Evolutionary conservation across 1,284 basidiomycete species (phyloP), one percentile per base, ranked within the genome.

Genomic region (Fereydounia khargensis): DNA sequence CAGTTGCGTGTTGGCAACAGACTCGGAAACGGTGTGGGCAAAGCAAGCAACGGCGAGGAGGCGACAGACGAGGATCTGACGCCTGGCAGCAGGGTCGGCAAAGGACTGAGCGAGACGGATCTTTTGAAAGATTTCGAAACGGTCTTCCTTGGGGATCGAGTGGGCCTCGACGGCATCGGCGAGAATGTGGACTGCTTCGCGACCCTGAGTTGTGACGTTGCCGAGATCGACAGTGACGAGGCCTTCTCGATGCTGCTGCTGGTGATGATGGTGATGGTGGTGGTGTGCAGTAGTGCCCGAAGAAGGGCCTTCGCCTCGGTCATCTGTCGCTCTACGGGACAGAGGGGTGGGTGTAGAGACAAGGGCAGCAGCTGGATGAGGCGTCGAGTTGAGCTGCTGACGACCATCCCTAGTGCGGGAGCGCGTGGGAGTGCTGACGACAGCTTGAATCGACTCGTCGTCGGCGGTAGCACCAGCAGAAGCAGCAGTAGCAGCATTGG

Each of bases 11-110:
- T 85, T 82, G 4, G 88, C 88, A 68, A 85, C 83, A 22, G 81
- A 81, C 76, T 98, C 94, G 42, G 44, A 37, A 22, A 59, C 61
- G 22, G 53, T 58, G 21, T 71, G 70, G 3, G 65, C 57, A 51
- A 81, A 96, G 49, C 92, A 88, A 11, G 91, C 87, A 32, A 96
- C 86, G 3, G 94, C 85, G 25, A 96, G 80, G 20, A 98, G 81
- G 36, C 94, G 84, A 39, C 89, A 82, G 48, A 85, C 80, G 25
- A 95, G 82, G 34, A 97, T 81, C 75, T 91, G 87, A 73, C 87
- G 84, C 36, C 92, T 84, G 17, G 84, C 83, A 17, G 77, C 79
- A 39, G 82, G 81, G 46, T 83, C 80, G 7, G 81, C 81, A 38
- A 91, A 78, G 3, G 83, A 83, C 54, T 84, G 81, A 6, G 89